Conservation (phyloP, 441 rosid species). For the Syzygium malaccense region DNA sequence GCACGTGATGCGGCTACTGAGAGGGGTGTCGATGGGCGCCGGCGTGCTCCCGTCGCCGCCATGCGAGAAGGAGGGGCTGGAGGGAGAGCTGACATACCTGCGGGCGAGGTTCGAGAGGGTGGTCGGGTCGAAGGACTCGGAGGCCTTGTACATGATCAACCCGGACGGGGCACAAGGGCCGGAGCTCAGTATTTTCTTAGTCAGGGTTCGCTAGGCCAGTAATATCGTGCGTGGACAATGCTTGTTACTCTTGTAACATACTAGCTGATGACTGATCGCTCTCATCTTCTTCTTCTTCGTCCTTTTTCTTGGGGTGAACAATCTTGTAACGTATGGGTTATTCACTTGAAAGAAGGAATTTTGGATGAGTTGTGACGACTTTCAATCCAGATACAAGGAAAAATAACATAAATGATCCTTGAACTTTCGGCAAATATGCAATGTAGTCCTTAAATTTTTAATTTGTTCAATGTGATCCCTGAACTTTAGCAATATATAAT, state of each 20-base stretch:
- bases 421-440: too few species aligned
- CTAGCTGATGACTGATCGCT: background rate
- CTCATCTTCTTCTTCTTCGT: background rate
- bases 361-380: background rate
- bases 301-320: background rate
- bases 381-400: background rate
- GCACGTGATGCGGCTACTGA: slow-evolving; percentile 68
- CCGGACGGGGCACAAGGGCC: slow-evolving; percentile 83
- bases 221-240: background rate
- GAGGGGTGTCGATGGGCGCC: slow-evolving; percentile 96
- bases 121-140: slow-evolving; percentile 83
- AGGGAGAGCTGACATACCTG: slow-evolving; percentile 83
- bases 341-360: background rate
- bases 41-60: slow-evolving; percentile 78
- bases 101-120: slow-evolving; percentile 85
- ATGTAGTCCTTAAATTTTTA: too few species aligned
- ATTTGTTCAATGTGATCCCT: too few species aligned
- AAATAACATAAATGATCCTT: too few species aligned
- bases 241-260: background rate
- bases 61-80: slow-evolving; percentile 34
- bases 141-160: slow-evolving; percentile 85
- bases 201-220: slow-evolving; percentile 42
- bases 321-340: background rate
- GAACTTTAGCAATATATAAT: too few species aligned
- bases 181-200: slow-evolving; percentile 85